phyloP scores from a whole-genome alignment of 495 filamentous ascomycete species.

The Margaritispora aquatica region DNA sequence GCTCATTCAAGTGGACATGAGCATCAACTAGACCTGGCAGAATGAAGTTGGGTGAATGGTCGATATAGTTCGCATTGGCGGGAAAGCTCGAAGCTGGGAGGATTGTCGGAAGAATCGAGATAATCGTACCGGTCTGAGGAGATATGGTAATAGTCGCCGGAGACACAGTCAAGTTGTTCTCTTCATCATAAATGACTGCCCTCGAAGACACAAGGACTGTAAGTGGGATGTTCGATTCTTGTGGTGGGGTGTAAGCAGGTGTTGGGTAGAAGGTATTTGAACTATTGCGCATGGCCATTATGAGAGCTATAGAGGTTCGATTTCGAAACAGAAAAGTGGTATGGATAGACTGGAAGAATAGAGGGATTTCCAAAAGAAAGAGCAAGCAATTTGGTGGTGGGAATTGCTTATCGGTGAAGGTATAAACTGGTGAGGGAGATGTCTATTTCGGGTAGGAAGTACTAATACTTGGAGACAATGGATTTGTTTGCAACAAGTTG shows the following conservation, averaged over 20 bases:
- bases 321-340: constrained; percentile 1
- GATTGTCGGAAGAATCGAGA: constrained; percentile 65
- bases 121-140: constrained; percentile 74
- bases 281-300: constrained; percentile 26
- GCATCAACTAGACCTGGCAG: constrained; percentile 94
- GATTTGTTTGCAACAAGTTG: constrained; percentile 2
- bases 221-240: constrained; percentile 32
- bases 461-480: background rate
- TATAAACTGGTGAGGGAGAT: background rate
- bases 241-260: constrained; percentile 23
- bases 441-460: background rate
- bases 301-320: background rate
- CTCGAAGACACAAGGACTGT: constrained; percentile 78
- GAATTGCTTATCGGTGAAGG: constrained; percentile 22
- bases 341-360: background rate
- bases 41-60: constrained; percentile 82
- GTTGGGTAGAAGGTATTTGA: constrained; percentile 22
- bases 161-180: constrained; percentile 42
- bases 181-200: constrained; percentile 67
- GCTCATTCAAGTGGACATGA: constrained; percentile 97
- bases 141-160: constrained; percentile 75
- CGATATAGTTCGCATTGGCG: constrained; percentile 60
- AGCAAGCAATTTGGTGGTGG: background rate
- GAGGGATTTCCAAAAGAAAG: background rate
- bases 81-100: constrained; percentile 70